phyloP scores from a whole-genome alignment of 2,329 filamentous ascomycete genomes.

The Aspergillus caelatus region DNA sequence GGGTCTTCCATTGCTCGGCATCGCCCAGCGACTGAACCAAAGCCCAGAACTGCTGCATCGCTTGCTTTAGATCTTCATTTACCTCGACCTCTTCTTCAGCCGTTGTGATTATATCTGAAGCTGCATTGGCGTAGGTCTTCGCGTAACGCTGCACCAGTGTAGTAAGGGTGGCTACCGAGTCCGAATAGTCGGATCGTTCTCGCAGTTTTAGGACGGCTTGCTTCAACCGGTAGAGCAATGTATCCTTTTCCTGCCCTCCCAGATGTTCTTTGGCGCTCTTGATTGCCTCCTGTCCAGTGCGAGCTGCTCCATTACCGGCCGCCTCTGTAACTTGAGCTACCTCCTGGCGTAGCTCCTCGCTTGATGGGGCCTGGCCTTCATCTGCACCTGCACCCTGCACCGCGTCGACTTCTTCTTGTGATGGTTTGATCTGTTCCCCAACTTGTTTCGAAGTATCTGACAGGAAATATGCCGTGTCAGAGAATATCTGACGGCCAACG shows the following conservation, averaged over 20 bases:
- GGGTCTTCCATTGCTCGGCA: conserved; percentile 70
- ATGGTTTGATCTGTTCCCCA: conserved; percentile 72
- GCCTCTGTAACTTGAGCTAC: conserved; percentile 55
- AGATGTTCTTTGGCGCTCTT: conserved; percentile 75
- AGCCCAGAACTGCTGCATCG: conserved; percentile 77
- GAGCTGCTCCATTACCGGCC: conserved; percentile 38
- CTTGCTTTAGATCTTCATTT: conserved; percentile 74
- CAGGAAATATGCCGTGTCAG: conserved; percentile 79
- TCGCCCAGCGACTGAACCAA: conserved; percentile 81
- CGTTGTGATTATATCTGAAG: conserved; percentile 66
- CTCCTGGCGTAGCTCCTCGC: conserved; percentile 65
- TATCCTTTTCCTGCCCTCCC: conserved; percentile 70
- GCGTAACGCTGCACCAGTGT: conserved; percentile 78
- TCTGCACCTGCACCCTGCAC: conserved; percentile 50
- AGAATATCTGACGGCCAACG: conserved; percentile 81
- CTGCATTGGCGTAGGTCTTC: conserved; percentile 72
- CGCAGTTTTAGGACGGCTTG: conserved; percentile 73
- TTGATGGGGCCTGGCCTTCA: conserved; percentile 55
- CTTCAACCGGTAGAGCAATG: conserved; percentile 75
- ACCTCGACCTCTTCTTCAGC: conserved; percentile 71
- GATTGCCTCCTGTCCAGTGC: conserved; percentile 59
- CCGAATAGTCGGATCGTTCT: conserved; percentile 77
- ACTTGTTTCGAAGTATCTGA: conserved; percentile 75
- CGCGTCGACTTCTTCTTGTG: conserved; percentile 60
- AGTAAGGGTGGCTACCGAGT: conserved; percentile 79